Base-by-base conservation (phyloP, 352 stramenopile genomes). In the Phytophthora lateralis region DNA sequence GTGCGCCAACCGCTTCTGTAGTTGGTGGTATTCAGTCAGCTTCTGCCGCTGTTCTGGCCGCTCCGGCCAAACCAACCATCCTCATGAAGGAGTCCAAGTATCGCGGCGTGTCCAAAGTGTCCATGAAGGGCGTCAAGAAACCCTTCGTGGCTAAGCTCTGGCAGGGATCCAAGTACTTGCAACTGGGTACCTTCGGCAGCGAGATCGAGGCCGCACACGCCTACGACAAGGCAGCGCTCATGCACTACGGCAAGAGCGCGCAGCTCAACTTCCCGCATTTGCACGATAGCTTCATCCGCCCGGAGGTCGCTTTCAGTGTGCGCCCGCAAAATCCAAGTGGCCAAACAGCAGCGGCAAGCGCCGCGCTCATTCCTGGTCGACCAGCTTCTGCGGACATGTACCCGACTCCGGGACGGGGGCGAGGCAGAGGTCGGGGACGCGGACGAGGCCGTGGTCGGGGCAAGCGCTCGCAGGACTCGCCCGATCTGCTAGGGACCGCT, bases 221-320 rank as follows among this genome's bases (percentile, higher is more conserved):
- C 9, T 92, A 92, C 63, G 86, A 95, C 71, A 90, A 89, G 63
- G 76, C 76, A 0, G 84, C 82, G 48, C 74, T 90, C 24, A 77
- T 82, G 60, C 70, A 89, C 50, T 87, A 88, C 47, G 84, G 84
- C 39, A 81, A 76, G 42, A 69, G 52, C 34, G 81, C 80, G 49
- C 74, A 91, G 64, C 81, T 93, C 39, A 93, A 93, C 57, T 93
- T 93, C 52, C 82, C 84, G 41, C 81, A 93, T 56, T 61, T 93
- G 34, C 81, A 91, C 61, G 80, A 88, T 39, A 85, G 78, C 48
- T 89, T 89, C 35, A 63, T 85, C 27, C 79, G 69, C 4, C 66
- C 72, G 0, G 69, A 85, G 37, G 61, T 64, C 27, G 55, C 66
- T 8, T 79, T 72, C 30, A 73, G 44, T 17, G 56, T 64, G 32